Percentiles rank a stretch among this genome's conserved stretches.
These are phyloP conservation scores for Neonectria magnoliae DNA, from an alignment of 2,329 filamentous ascomycete genomes.

Conservation along the genomic window DNA sequence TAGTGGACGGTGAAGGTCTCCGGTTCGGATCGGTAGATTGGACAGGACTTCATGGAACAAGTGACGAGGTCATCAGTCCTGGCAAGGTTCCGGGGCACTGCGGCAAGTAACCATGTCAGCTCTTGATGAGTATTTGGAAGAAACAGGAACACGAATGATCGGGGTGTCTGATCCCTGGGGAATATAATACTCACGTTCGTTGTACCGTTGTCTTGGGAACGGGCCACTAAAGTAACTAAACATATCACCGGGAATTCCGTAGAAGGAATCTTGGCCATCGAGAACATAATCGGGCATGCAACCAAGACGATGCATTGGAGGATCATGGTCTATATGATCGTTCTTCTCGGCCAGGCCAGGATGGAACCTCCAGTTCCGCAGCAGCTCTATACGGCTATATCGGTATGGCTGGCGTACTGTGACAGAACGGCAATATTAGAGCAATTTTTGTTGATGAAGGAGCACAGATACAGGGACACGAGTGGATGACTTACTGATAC, in stretches of 20 bases:
- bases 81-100: not conserved
- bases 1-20: not conserved
- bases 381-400: not conserved
- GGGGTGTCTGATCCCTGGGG: no score
- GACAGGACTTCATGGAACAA: not conserved
- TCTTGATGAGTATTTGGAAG: not conserved
- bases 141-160: no score
- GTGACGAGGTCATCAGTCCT: not conserved
- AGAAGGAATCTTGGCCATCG: not conserved
- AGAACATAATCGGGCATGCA: not conserved
- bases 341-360: not conserved
- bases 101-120: not conserved
- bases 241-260: not conserved
- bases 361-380: not conserved
- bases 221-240: not conserved
- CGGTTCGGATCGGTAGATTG: not conserved
- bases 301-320: not conserved
- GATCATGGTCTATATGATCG: not conserved
- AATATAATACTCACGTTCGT: not conserved
- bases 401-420: not conserved
- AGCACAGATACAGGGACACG: not conserved
- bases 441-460: no score
- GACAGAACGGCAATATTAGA: not conserved
- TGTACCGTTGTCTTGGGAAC: not conserved
- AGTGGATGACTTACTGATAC: not conserved